Percentiles rank a stretch among this genome's conserved stretches.
Evolutionary conservation across 805 yeast genomes (phyloP).

Genomic region (Saccharomycopsis malanga): DNA sequence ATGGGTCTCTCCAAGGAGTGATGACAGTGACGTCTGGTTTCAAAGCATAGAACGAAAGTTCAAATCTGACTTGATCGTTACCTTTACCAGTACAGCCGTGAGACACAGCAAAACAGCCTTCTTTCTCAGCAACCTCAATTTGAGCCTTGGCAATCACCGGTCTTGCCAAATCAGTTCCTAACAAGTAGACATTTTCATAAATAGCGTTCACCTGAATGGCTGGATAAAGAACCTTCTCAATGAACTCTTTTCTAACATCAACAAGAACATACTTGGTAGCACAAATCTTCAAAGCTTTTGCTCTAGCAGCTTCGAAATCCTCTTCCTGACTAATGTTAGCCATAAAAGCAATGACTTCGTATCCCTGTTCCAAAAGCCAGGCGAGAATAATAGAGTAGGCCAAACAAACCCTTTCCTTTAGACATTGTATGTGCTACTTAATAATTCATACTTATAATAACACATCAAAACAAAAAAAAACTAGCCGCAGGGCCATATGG

Average conservation of each 20-base stretch:
- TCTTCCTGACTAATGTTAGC: constrained; percentile 99
- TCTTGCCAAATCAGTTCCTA: constrained; percentile 97
- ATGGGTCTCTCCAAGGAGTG: constrained; percentile 99
- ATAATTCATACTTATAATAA: too few species aligned
- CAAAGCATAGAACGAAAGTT: constrained; percentile 91
- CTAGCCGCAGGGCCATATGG: too few species aligned
- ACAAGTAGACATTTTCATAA: constrained; percentile 92
- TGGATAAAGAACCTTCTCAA: constrained; percentile 84
- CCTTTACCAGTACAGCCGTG: constrained; percentile 99
- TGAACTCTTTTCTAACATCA: constrained; percentile 93
- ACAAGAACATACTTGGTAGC: constrained; percentile 92
- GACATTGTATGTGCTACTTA: too few species aligned
- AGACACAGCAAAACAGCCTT: constrained; percentile 97
- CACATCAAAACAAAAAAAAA: too few species aligned
- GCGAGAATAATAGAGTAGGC: constrained; percentile 97
- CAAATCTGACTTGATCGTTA: constrained; percentile 98
- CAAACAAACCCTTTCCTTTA: constrained; percentile 97
- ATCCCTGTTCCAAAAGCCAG: constrained; percentile 96
- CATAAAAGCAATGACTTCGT: constrained; percentile 96
- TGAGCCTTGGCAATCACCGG: constrained; percentile 99
- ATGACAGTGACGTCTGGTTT: constrained; percentile 95
- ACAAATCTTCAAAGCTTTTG: constrained; percentile 93
- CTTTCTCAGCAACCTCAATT: constrained; percentile 91
- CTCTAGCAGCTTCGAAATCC: constrained; percentile 95
- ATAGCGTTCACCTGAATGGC: constrained; percentile 97